Conservation (phyloP, 2,329 filamentous ascomycete species). For the Phialocephala sp. region DNA sequence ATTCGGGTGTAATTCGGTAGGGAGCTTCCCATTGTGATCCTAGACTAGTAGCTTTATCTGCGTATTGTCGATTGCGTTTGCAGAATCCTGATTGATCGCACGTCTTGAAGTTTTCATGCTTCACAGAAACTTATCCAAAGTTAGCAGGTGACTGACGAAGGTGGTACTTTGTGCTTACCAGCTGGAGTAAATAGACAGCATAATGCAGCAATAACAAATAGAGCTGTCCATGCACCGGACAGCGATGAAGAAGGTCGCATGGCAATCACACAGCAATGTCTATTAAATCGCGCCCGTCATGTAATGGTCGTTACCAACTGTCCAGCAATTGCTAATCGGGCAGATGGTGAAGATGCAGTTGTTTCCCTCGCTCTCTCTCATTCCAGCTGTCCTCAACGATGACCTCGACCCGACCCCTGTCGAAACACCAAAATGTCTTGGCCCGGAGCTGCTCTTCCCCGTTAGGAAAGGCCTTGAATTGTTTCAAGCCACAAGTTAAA, state of each 20-base stretch:
- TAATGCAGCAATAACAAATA: slow-evolving; percentile 64
- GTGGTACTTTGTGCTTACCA: slow-evolving; percentile 54
- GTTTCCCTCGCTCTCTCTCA: neutral
- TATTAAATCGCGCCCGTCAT: slow-evolving; percentile 11
- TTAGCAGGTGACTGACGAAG: slow-evolving; percentile 23
- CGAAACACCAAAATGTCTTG: neutral
- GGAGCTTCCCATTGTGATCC: slow-evolving; percentile 77
- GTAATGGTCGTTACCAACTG: slow-evolving; percentile 12
- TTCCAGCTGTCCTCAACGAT: slow-evolving; percentile 21
- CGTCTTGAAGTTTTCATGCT: slow-evolving; percentile 97
- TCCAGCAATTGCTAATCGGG: slow-evolving; percentile 27
- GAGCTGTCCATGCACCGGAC: slow-evolving; percentile 68
- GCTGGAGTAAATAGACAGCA: slow-evolving; percentile 66
- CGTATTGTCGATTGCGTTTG: slow-evolving; percentile 89
- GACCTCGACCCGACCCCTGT: neutral
- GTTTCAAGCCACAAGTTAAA: slow-evolving; percentile 15
- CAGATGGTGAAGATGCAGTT: slow-evolving; percentile 7
- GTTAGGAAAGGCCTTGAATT: slow-evolving; percentile 2
- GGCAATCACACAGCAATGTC: slow-evolving; percentile 15
- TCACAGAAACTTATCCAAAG: slow-evolving; percentile 71
- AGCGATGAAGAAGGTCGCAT: slow-evolving; percentile 44
- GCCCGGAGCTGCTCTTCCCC: neutral
- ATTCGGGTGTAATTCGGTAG: slow-evolving; percentile 75
- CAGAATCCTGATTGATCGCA: slow-evolving; percentile 97
- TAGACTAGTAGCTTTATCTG: slow-evolving; percentile 72